Evolutionary conservation across 768 basidiomycete species (phyloP), one percentile per base, ranked within the genome.

Genomic region (Psilocybe tampanensis): DNA sequence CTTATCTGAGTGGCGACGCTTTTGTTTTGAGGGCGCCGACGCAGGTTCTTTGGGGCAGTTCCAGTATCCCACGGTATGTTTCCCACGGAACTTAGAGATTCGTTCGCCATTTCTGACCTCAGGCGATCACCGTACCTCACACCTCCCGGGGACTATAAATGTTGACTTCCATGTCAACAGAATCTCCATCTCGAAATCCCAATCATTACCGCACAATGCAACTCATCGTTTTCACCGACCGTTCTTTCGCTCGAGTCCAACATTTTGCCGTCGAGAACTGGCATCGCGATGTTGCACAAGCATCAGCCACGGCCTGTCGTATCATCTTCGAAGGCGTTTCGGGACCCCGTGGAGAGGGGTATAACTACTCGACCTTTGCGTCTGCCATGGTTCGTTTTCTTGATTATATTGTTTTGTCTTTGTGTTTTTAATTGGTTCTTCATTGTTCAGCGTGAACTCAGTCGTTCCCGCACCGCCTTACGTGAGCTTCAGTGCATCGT

Each of bases 121-220:
- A 29, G 5, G 29, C 29, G 4, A 4, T 4, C 21, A 44, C 22
- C 2, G 23, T n/a, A 7, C 45, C 54, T 43, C 39, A 56, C 55
- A 57, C 55, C 55, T 56, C 47, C 55, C 42, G 15, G 48, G 42
- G 26, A 56, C 42, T 56, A 56, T 29, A 29, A 29, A 29, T 29
- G 29, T 29, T 29, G 29, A 29, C 29, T 29, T 29, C 29, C 29
- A 29, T 29, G 29, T 29, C 29, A 29, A 29, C 29, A 29, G 9
- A 29, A 5, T 29, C 29, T 9, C 29, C 29, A 29, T 29, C 29
- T 29, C 29, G 4, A 29, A 29, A 5, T 29, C n/a, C n/a, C n/a
- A n/a, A n/a, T n/a, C n/a, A n/a, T n/a, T n/a, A n/a, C n/a, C n/a
- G n/a, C 29, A 29, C 29, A 4, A 29, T 29, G 12, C 9, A 4